Base-by-base conservation (phyloP, 495 filamentous ascomycete species). In the Xylaria flabelliformis region DNA sequence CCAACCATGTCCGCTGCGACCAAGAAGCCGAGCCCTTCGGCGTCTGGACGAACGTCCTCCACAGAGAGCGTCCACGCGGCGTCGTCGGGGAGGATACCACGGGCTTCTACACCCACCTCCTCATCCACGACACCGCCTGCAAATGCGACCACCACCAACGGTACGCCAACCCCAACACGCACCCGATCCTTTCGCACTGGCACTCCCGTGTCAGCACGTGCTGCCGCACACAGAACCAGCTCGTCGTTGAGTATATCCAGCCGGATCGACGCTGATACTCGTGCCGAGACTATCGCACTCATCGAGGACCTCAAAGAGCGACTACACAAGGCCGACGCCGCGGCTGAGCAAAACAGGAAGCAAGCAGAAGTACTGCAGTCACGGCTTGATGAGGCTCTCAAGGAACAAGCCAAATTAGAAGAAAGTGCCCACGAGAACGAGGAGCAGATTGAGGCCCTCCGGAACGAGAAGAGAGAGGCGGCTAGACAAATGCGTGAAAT, bases 281-380 rank as follows among this genome's bases (percentile, higher is more conserved):
- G 89, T 50, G 87, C 86, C 21, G 88, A 98, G 81, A 91, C 90
- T 64, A 88, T 93, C 26, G 90, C 93, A 5, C 83, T 94, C 51
- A 87, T 98, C 56, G 93, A 97, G 55, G 96, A 99, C 71, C 80
- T 98, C 53, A 93, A 93, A 75, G 90, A 90, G 66, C 87, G 94
- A 48, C 83, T 98, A 51, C 88, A 91, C 75, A 94, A 92, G 78
- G 91, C 94, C 17, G 95, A 98, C 79, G 86, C 81, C 5, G 87
- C 88, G 21, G 91, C 92, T 12, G 94, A 97, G 74, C 90, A 96
- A 73, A 92, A 91, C 76, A 90, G 90, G 81, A 94, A 93, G 74
- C 93, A 98, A 80, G 82, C 91, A 32, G 92, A 94, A 70, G 90
- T 97, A 13, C 80, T 98, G 42, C 94, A 98, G 83, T 89, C 90